Conservation (phyloP, 2,329 filamentous ascomycete genomes). For the Xylariaceae sp. region DNA sequence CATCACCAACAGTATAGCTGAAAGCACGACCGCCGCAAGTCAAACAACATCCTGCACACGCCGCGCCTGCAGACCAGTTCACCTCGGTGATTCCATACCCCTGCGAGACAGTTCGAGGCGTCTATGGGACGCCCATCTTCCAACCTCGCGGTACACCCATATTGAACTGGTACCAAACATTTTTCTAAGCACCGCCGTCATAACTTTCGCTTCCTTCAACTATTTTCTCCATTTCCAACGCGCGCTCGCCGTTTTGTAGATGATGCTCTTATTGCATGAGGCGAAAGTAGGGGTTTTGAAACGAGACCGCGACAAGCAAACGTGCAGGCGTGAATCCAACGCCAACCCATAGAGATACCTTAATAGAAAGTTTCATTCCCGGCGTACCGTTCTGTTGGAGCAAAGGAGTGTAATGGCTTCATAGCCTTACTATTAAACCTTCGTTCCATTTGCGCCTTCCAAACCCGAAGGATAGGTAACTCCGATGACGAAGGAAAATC, state of each 20-base stretch:
- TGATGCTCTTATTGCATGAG: constrained; percentile 25
- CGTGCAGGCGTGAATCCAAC: constrained; percentile 40
- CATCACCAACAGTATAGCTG: constrained; percentile 34
- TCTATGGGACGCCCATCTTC: neutral
- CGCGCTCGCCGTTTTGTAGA: constrained; percentile 20
- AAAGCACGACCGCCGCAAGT: constrained; percentile 31
- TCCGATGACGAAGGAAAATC: constrained; percentile 31
- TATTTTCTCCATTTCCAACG: constrained; percentile 31
- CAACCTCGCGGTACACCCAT: constrained; percentile 28
- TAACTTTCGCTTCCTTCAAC: neutral
- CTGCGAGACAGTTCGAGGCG: neutral
- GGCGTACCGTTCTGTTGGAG: constrained; percentile 32
- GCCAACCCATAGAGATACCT: constrained; percentile 33
- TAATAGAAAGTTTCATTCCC: constrained; percentile 33
- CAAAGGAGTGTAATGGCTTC: constrained; percentile 40
- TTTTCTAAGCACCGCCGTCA: constrained; percentile 20
- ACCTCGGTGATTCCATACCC: neutral
- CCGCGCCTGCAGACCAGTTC: constrained; percentile 4
- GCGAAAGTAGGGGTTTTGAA: constrained; percentile 30
- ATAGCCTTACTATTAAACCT: constrained; percentile 38
- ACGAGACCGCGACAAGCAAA: constrained; percentile 30
- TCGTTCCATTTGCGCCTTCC: constrained; percentile 35
- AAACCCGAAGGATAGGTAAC: constrained; percentile 33
- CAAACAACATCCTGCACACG: constrained; percentile 28
- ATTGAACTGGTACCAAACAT: constrained; percentile 24